phyloP scores from a whole-genome alignment of 495 filamentous ascomycete genomes.

The Tuber umbilicatum region DNA sequence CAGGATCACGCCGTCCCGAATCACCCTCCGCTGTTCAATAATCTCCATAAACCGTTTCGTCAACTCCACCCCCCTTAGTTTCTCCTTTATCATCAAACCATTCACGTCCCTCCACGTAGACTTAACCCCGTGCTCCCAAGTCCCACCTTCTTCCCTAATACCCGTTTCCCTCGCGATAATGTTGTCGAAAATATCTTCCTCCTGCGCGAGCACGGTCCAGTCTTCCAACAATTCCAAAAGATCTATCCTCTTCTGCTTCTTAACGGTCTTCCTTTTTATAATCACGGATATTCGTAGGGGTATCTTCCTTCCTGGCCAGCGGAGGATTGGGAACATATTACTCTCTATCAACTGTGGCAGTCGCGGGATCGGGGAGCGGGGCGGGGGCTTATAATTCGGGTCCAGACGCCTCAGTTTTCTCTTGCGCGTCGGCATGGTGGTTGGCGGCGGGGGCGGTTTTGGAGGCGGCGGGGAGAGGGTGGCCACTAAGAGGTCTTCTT shows the following conservation, averaged over 20 bases:
- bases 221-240: slow-evolving; percentile 23
- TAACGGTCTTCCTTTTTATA: slow-evolving; percentile 31
- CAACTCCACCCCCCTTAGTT: slow-evolving; percentile 7
- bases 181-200: slow-evolving; percentile 37
- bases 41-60: slow-evolving; percentile 21
- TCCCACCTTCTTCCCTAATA: not conserved
- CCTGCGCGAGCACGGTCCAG: slow-evolving; percentile 16
- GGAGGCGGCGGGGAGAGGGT: slow-evolving; percentile 18
- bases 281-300: slow-evolving; percentile 9
- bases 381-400: slow-evolving; percentile 7
- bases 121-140: slow-evolving; percentile 10
- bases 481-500: slow-evolving; percentile 13
- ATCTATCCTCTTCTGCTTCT: slow-evolving; percentile 21
- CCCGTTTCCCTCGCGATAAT: slow-evolving; percentile 10
- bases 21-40: slow-evolving; percentile 13
- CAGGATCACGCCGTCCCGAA: slow-evolving; percentile 12
- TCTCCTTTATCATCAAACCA: slow-evolving; percentile 9
- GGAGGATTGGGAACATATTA: slow-evolving; percentile 27
- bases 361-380: not conserved
- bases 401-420: not conserved
- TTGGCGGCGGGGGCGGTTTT: slow-evolving; percentile 31
- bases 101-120: slow-evolving; percentile 13
- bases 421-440: slow-evolving; percentile 14
- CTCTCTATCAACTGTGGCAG: slow-evolving; percentile 15
- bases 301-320: slow-evolving; percentile 22